Percentiles rank a stretch among this genome's conserved stretches.
Conservation (phyloP, 1,284 basidiomycete genomes). For the Marasmius tenuissimus region DNA sequence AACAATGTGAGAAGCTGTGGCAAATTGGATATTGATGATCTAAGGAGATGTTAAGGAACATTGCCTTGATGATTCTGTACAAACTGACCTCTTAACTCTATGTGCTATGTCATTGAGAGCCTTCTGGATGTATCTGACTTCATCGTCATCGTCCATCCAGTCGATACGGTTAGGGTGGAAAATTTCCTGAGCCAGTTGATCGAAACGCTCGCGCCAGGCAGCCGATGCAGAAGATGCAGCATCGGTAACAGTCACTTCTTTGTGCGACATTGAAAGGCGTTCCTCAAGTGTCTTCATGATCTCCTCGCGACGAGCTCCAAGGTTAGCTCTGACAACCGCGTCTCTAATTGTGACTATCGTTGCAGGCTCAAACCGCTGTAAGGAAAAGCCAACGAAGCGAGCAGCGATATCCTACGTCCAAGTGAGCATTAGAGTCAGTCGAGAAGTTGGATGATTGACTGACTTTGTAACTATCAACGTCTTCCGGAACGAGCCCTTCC, state of each 20-base stretch:
- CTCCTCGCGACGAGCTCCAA: not conserved
- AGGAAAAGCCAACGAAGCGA: not conserved
- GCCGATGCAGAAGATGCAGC: not conserved
- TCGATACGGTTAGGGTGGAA: slow-evolving; percentile 38
- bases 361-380: not conserved
- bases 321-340: not conserved
- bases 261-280: not conserved
- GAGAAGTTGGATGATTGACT: not conserved
- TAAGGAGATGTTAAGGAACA: not conserved
- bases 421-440: not conserved
- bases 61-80: slow-evolving; percentile 8
- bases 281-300: not conserved
- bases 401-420: not conserved
- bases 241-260: not conserved
- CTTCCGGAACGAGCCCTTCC: not conserved
- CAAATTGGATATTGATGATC: not conserved
- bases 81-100: slow-evolving; percentile 41
- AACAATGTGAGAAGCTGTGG: not conserved
- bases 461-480: not conserved
- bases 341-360: not conserved
- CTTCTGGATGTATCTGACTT: slow-evolving; percentile 32
- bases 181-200: slow-evolving; percentile 33
- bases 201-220: slow-evolving; percentile 30
- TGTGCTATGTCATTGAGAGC: slow-evolving; percentile 37
- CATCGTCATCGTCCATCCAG: slow-evolving; percentile 49